These are phyloP conservation scores for Mitragyna speciosa DNA, from an alignment of 257 asterid species.

Conservation along the genomic window DNA sequence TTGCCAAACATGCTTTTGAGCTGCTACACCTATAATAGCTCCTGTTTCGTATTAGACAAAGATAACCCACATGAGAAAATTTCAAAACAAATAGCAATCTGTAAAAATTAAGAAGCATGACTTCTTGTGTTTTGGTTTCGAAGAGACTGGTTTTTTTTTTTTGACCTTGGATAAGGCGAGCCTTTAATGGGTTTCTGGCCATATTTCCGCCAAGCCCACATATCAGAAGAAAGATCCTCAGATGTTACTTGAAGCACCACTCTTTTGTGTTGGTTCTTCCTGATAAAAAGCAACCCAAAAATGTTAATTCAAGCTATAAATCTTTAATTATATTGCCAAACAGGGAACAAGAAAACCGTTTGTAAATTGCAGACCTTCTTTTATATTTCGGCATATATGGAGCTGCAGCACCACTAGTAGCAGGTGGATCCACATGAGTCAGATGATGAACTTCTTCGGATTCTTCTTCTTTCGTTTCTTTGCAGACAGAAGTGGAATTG, in stretches of 20 bases:
- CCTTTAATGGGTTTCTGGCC: slow-evolving; percentile 99
- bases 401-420: slow-evolving; percentile 17
- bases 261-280: slow-evolving; percentile 85
- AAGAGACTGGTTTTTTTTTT: background rate
- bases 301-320: no score
- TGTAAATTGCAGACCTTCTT: slow-evolving; percentile 58
- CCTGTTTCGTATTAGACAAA: slow-evolving; percentile 34
- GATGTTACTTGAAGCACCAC: slow-evolving; percentile 69
- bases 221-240: slow-evolving; percentile 69
- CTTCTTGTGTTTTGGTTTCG: background rate
- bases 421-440: slow-evolving; percentile 23
- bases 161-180: slow-evolving; percentile 96
- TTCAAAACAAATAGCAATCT: background rate
- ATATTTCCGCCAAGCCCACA: slow-evolving; percentile 99
- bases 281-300: slow-evolving; percentile 15
- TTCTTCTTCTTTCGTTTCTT: slow-evolving; percentile 33
- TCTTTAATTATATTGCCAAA: background rate
- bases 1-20: slow-evolving; percentile 85
- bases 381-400: slow-evolving; percentile 62
- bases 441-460: slow-evolving; percentile 11
- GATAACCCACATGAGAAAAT: background rate
- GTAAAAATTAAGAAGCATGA: background rate
- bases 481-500: background rate
- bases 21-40: slow-evolving; percentile 97
- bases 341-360: background rate